Base-by-base conservation (phyloP, 257 asterid species). In the Solanum phureja region DNA sequence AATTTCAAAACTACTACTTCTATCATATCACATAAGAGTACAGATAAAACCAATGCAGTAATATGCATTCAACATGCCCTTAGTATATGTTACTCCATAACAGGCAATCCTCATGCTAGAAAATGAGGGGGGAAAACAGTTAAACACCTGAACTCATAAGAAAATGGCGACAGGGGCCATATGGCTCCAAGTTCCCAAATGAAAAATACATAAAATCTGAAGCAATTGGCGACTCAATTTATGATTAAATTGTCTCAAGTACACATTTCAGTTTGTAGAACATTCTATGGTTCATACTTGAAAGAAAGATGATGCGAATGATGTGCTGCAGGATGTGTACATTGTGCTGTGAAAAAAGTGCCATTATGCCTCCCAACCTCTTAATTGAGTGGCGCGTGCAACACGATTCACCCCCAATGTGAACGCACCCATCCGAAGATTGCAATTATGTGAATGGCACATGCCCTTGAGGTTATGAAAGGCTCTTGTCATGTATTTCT, bases 341-440 rank as follows among this genome's bases (percentile, higher is more conserved):
- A 11, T 77, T 24, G 37, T n/a, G 64, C 24, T 14, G 64, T 42
- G 34, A 44, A 37, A 23, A 24, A 27, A 52, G 34, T n/a, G 49
- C 5, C 24, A 3, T 90, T 87, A 95, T 24, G 98, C 98, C 89
- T 94, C 98, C 99, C 99, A 96, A 33, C 98, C 99, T 89, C 98
- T 92, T 64, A 95, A 86, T 33, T 87, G 58, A 21, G 98, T 94
- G 40, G 99, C 95, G 4, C 98, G 97, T 1, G 99, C 99, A 74
- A 96, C 99, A 11, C 98, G 96, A 91, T 91, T 93, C 83, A 96
- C 37, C 98, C 98, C 99, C 86, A 96, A 88, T 0, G 97, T 93
- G 77, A 95, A 95, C 12, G 98, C 98, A 13, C 99, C 99, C 98
- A 96, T 96, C 35, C 98, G 96, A 81, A 94, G 96, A 90, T 93